Conservation (phyloP, 345 rosid species). For the Camelina sativa region DNA sequence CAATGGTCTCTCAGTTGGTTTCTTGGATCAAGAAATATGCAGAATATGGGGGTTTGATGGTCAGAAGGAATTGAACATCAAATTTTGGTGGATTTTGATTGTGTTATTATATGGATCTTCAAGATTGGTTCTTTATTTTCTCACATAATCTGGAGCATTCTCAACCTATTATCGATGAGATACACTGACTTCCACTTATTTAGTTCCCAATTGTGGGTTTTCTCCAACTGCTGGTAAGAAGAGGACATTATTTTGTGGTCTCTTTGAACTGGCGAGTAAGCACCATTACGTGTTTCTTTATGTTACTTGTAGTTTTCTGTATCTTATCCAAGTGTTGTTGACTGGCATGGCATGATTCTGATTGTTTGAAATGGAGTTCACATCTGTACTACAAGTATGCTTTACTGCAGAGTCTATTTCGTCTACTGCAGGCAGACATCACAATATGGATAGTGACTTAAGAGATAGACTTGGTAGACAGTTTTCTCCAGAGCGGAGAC, state of each 20-base stretch:
- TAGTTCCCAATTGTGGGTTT: constrained; percentile 45
- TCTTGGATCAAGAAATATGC: constrained; percentile 48
- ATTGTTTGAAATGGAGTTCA: constrained; percentile 40
- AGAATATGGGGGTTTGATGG: constrained; percentile 36
- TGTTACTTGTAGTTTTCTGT: constrained; percentile 55
- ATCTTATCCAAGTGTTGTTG: constrained; percentile 29
- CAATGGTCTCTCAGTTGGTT: constrained; percentile 42
- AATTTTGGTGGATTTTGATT: constrained; percentile 40
- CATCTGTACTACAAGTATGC: constrained; percentile 32
- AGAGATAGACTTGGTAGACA: constrained; percentile 83
- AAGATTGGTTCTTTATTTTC: constrained; percentile 50
- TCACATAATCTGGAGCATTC: constrained; percentile 50
- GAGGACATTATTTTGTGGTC: constrained; percentile 54
- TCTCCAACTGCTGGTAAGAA: constrained; percentile 50
- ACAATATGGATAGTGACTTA: constrained; percentile 68
- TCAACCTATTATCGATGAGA: constrained; percentile 46
- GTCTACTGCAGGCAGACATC: constrained; percentile 64
- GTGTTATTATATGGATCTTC: constrained; percentile 47
- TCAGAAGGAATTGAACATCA: constrained; percentile 43
- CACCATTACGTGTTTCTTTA: constrained; percentile 54
- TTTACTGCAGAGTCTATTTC: constrained; percentile 42
- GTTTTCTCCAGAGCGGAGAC: constrained; percentile 63
- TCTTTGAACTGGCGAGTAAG: constrained; percentile 64
- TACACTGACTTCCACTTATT: constrained; percentile 43
- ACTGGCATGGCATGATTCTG: constrained; percentile 34